Percentiles rank a stretch among this genome's conserved stretches.
Evolutionary conservation across 2,329 filamentous ascomycete genomes (phyloP).

Genomic region (Exserohilum turcica): DNA sequence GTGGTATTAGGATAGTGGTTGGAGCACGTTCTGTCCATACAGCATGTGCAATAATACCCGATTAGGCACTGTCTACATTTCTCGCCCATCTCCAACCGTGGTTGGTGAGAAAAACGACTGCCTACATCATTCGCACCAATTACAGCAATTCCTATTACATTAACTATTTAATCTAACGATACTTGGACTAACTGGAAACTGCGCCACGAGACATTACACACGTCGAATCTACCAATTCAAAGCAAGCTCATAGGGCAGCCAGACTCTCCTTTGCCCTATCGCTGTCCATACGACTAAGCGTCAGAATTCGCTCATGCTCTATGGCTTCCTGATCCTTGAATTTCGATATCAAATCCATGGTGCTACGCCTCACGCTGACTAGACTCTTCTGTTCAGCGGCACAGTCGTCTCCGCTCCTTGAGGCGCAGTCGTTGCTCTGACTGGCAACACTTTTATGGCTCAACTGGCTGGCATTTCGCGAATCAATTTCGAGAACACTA

Average conservation of each 20-base stretch:
- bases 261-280: background rate
- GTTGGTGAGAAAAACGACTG: background rate
- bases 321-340: slow-evolving; percentile 45
- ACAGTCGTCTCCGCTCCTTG: slow-evolving; percentile 17
- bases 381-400: slow-evolving; percentile 33
- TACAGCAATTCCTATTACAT: background rate
- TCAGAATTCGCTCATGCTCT: slow-evolving; percentile 41
- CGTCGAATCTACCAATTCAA: background rate
- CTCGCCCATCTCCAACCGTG: background rate
- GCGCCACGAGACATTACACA: background rate
- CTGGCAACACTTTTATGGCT: slow-evolving; percentile 29
- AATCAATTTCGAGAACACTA: slow-evolving; percentile 19
- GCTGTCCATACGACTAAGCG: slow-evolving; percentile 25
- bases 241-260: slow-evolving; percentile 4
- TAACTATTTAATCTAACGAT: too few relatives aligned
- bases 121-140: background rate
- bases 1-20: too few relatives aligned
- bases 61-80: too few relatives aligned
- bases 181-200: too few relatives aligned
- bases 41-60: too few relatives aligned
- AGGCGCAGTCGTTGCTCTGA: slow-evolving; percentile 23
- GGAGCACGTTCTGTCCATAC: too few relatives aligned
- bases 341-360: slow-evolving; percentile 48
- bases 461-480: slow-evolving; percentile 28
- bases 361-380: slow-evolving; percentile 47